Evolutionary conservation across 2,329 filamentous ascomycete genomes (phyloP).

Genomic region (Penicillium sp.): DNA sequence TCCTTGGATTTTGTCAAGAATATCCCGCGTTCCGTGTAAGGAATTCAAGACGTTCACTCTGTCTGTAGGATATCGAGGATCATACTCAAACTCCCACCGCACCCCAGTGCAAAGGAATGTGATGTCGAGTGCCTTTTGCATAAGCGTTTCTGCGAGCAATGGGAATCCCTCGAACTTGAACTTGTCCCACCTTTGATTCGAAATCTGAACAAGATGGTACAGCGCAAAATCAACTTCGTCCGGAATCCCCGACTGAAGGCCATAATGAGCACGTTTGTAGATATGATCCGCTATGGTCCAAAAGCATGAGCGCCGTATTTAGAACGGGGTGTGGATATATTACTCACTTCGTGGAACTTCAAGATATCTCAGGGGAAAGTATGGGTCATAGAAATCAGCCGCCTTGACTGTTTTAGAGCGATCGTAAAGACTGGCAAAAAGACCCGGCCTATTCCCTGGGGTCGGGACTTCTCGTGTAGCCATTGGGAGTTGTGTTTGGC

Average conservation of each 20-base stretch:
- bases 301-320: constrained; percentile 11
- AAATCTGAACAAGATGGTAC: constrained; percentile 87
- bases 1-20: constrained; percentile 67
- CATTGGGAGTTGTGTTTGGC: constrained; percentile 38
- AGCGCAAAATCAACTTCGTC: constrained; percentile 89
- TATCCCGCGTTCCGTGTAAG: constrained; percentile 64
- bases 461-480: constrained; percentile 43
- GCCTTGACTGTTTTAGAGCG: constrained; percentile 32
- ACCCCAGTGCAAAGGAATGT: constrained; percentile 77
- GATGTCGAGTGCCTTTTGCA: constrained; percentile 78
- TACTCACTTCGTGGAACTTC: constrained; percentile 39
- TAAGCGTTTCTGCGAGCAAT: constrained; percentile 79
- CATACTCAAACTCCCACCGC: constrained; percentile 75
- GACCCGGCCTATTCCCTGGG: constrained; percentile 43
- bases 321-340: not conserved
- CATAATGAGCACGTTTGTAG: constrained; percentile 81
- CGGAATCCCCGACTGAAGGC: constrained; percentile 73
- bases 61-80: constrained; percentile 52
- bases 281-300: constrained; percentile 57
- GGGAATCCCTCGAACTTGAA: constrained; percentile 93
- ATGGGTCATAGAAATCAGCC: constrained; percentile 41
- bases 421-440: constrained; percentile 31
- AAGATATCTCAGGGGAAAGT: constrained; percentile 36
- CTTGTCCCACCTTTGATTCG: constrained; percentile 89
- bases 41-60: constrained; percentile 61